Percentiles rank a stretch among this genome's conserved stretches.
These are phyloP conservation scores for Aspergillus chevalieri DNA, from an alignment of 2,329 filamentous ascomycete species.

Conservation along the genomic window DNA sequence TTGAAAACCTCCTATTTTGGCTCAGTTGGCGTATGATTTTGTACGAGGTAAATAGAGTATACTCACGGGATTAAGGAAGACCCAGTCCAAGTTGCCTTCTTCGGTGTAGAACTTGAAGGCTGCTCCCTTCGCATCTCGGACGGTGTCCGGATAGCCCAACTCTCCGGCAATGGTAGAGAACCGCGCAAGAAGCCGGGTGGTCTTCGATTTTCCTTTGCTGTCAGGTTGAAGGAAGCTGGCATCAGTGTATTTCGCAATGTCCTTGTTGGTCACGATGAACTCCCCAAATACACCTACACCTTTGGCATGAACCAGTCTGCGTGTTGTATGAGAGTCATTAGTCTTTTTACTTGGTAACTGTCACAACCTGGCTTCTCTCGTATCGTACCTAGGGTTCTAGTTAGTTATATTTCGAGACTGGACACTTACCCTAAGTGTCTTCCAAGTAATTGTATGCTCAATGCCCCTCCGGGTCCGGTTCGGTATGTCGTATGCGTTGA, in stretches of 20 bases:
- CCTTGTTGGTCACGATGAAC: neutral
- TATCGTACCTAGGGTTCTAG: no score
- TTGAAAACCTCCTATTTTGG: constrained; percentile 1
- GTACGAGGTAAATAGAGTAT: neutral
- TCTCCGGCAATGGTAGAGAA: neutral
- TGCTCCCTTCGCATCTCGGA: neutral
- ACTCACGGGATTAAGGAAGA: constrained; percentile 1
- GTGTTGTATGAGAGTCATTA: neutral
- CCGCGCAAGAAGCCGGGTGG: neutral
- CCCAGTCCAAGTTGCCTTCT: constrained; percentile 3
- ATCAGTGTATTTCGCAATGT: neutral
- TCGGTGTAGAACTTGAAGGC: neutral
- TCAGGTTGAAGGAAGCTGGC: neutral
- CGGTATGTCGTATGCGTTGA: no score
- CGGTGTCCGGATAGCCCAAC: neutral
- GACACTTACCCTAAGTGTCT: no score
- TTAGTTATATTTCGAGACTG: no score
- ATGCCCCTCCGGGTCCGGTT: neutral
- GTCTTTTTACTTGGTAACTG: neutral
- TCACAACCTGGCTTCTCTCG: no score
- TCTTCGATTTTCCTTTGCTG: neutral
- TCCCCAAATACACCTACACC: neutral
- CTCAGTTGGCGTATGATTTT: neutral
- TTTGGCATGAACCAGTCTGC: constrained; percentile 1
- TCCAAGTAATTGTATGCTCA: no score